Evolutionary conservation across 208 protist species (phyloP).

Genomic region (Naegleria lovaniensis): DNA sequence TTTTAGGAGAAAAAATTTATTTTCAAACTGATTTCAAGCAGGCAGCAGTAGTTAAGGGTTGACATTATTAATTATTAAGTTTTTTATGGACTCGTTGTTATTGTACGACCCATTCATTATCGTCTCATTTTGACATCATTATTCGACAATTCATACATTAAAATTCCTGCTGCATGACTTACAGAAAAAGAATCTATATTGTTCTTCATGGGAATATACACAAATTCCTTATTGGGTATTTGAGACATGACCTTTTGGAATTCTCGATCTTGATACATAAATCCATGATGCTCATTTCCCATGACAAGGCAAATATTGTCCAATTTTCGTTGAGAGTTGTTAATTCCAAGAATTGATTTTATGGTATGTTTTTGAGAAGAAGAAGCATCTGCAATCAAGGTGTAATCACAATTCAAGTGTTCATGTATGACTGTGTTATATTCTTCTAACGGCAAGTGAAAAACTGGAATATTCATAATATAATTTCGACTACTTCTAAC

Average conservation of each 20-base stretch:
- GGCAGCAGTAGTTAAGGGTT: too few species aligned
- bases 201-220: neutral
- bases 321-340: neutral
- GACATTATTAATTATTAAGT: too few species aligned
- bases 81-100: too few species aligned
- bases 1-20: too few species aligned
- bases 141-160: neutral
- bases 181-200: neutral
- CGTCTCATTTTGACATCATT: too few species aligned
- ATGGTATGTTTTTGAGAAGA: neutral
- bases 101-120: too few species aligned
- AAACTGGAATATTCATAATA: neutral
- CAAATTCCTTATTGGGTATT: neutral
- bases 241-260: neutral
- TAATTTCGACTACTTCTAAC: neutral
- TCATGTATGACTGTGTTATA: neutral
- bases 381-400: neutral
- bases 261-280: neutral
- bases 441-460: neutral
- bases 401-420: neutral
- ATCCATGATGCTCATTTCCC: neutral
- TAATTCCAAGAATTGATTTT: neutral
- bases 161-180: neutral
- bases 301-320: neutral
- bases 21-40: too few species aligned